A percentile compares a stretch with the other conserved stretches of the same genome.
phyloP scores from a whole-genome alignment of 768 basidiomycete species.

The Daedaleopsis sinensis region DNA sequence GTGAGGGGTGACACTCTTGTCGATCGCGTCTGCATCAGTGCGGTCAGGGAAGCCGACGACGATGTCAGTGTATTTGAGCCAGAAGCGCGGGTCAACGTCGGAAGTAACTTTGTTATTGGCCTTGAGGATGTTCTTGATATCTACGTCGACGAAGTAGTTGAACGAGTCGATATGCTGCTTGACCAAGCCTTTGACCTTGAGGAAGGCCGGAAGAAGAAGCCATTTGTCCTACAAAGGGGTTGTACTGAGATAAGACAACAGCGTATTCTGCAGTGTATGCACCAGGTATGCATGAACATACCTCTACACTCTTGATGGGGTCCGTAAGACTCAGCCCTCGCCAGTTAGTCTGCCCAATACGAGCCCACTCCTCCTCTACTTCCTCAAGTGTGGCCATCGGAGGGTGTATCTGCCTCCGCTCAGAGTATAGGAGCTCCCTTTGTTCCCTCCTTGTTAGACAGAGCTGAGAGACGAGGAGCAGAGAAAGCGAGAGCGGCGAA shows the following conservation, averaged over 20 bases:
- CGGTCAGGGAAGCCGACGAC: slow-evolving; percentile 91
- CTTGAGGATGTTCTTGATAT: slow-evolving; percentile 95
- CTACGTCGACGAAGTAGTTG: slow-evolving; percentile 97
- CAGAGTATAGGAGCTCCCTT: too few species aligned
- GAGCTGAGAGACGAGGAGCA: too few species aligned
- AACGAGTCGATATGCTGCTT: slow-evolving; percentile 99
- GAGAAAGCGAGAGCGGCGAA: too few species aligned
- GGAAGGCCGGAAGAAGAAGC: slow-evolving; percentile 93
- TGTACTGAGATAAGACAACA: slow-evolving; percentile 14
- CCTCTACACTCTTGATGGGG: slow-evolving; percentile 90
- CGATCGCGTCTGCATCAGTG: slow-evolving; percentile 77
- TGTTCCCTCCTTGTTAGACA: too few species aligned
- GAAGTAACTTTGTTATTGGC: slow-evolving; percentile 94
- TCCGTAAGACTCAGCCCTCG: slow-evolving; percentile 82
- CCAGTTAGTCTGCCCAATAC: slow-evolving; percentile 60
- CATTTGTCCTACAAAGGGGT: slow-evolving; percentile 83
- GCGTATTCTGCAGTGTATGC: background rate
- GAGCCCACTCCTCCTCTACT: slow-evolving; percentile 60
- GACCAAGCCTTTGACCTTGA: slow-evolving; percentile 97
- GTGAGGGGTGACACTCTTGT: slow-evolving; percentile 89
- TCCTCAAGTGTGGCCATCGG: slow-evolving; percentile 15
- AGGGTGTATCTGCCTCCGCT: background rate
- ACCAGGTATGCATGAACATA: slow-evolving; percentile 41
- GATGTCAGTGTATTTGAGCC: slow-evolving; percentile 96
- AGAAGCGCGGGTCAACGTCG: slow-evolving; percentile 95